Evolutionary conservation across 345 rosid genomes (phyloP), one percentile per base, ranked within the genome.

Genomic region (Firmiana major): DNA sequence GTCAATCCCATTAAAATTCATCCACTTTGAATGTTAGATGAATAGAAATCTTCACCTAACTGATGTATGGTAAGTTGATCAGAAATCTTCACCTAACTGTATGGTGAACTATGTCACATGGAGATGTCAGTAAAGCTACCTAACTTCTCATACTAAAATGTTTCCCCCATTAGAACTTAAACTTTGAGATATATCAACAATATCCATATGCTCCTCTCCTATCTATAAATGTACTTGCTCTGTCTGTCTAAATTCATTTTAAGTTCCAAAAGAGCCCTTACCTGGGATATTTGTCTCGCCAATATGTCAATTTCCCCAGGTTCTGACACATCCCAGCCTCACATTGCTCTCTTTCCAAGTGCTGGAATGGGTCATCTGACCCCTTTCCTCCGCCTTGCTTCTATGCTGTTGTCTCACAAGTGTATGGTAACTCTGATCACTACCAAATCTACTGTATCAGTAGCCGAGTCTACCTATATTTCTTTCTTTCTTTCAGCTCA

Each of bases 301-400:
- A 57, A 36, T 45, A 74, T 74, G 77, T 74, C 68, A 21, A 24
- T 16, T 24, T 45, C 15, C 67, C 19, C 0, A 13, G 10, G 5
- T 72, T 51, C 75, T 19, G 46, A 11, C 4, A 19, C 77, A 64
- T 13, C 57, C 26, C 74, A 15, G 21, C 80, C 80, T 43, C 89
- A 79, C 58, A 69, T 87, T 19, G 89, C 83, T 51, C 76, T 86
- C 60, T 55, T 89, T 34, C 83, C 88, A 0, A 72, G 79, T 7
- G 83, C 86, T 19, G 89, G 90, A 4, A 82, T 85, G 81, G 89
- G 89, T 31, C 90, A 89, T 65, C 63, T 85, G 40, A 86, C 71
- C 12, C 89, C 89, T 0, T 82, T 81, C 79, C 88, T 87, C 65
- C 80, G 89, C 0, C 83, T 87, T 0, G 87, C 85, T 9, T 63